Evolutionary conservation across 23 red algal genomes (phyloP).

Genomic region (Gracilaria gracilis): DNA sequence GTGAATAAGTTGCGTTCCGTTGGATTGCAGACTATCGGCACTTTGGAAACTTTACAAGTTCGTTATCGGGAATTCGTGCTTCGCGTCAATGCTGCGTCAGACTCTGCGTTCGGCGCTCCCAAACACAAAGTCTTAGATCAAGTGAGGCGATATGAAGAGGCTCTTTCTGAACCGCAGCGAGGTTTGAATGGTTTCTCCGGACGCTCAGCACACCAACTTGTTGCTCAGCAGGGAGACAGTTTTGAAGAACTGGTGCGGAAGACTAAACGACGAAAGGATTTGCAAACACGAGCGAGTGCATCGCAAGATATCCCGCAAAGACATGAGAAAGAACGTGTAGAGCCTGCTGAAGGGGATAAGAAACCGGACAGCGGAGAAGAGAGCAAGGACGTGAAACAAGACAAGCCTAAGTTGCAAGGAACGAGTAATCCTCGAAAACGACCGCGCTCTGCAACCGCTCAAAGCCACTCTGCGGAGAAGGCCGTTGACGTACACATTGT

Average conservation of each 20-base stretch:
- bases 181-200: conserved; percentile 1
- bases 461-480: neutral
- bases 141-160: conserved; percentile 20
- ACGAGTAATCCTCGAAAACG: conserved; percentile 1
- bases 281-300: neutral
- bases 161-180: neutral
- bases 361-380: neutral
- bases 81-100: conserved; percentile 43
- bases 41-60: neutral
- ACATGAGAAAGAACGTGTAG: neutral
- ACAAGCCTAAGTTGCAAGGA: neutral
- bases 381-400: neutral
- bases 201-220: neutral
- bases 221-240: conserved; percentile 21
- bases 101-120: conserved; percentile 20
- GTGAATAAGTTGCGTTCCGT: conserved; percentile 4
- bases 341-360: neutral
- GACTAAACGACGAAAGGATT: conserved; percentile 4
- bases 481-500: neutral
- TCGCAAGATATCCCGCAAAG: neutral
- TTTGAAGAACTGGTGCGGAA: conserved; percentile 48
- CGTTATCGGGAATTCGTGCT: conserved; percentile 44
- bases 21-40: conserved; percentile 17
- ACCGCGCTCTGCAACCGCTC: conserved; percentile 2
- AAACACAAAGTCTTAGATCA: neutral